These are phyloP conservation scores for Puccinia triticina DNA, from an alignment of 1,284 basidiomycete species.

Conservation along the genomic window DNA sequence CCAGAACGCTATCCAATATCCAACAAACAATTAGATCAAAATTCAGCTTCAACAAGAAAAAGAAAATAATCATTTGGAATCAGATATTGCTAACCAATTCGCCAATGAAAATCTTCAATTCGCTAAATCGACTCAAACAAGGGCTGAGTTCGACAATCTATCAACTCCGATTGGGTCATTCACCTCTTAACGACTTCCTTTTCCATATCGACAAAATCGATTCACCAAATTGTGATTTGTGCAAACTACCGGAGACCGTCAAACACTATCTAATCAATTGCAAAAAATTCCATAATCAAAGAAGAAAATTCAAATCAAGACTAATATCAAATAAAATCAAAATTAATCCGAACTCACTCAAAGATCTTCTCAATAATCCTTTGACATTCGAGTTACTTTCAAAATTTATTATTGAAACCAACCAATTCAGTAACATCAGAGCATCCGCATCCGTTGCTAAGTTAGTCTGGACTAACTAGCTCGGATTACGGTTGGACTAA, in stretches of 20 bases:
- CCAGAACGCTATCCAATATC: background rate
- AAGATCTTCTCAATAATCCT: too few relatives aligned
- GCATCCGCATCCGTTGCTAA: too few relatives aligned
- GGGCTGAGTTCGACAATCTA: too few relatives aligned
- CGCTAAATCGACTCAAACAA: background rate
- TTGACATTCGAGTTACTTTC: too few relatives aligned
- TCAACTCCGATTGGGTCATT: too few relatives aligned
- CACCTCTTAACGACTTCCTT: background rate
- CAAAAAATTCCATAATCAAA: too few relatives aligned
- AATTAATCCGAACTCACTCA: too few relatives aligned
- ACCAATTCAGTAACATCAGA: background rate
- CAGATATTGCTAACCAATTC: background rate
- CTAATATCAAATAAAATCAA: background rate
- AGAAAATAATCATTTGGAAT: background rate
- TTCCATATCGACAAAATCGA: background rate
- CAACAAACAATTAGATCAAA: background rate
- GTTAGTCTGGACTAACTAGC: too few relatives aligned
- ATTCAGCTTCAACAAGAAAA: background rate
- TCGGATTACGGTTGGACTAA: too few relatives aligned
- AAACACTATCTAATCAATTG: slow-evolving; percentile 2
- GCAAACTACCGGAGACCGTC: background rate
- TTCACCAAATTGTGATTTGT: background rate
- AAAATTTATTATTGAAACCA: too few relatives aligned
- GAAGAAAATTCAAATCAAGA: too few relatives aligned
- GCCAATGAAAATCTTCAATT: background rate